Percentiles rank a stretch among this genome's conserved stretches.
These are phyloP conservation scores for Neofusicoccum parvum DNA, from an alignment of 2,329 filamentous ascomycete species.

Conservation along the genomic window DNA sequence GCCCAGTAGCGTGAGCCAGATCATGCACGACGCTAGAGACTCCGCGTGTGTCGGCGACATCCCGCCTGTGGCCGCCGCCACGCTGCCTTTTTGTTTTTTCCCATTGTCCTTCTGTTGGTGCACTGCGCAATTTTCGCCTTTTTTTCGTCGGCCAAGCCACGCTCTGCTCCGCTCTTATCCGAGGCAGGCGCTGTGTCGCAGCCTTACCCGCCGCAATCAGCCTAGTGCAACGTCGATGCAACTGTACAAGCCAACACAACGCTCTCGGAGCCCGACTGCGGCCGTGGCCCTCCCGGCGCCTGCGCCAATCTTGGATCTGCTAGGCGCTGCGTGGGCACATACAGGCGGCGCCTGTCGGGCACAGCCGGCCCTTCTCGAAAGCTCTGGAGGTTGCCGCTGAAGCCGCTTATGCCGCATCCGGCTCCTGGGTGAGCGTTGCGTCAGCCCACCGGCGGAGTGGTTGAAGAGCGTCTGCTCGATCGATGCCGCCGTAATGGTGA, in stretches of 20 bases:
- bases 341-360: not conserved
- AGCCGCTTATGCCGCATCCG: conserved; percentile 16
- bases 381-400: conserved; percentile 15
- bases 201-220: conserved; percentile 6
- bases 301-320: conserved; percentile 10
- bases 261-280: conserved; percentile 6
- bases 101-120: conserved; percentile 9
- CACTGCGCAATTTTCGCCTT: conserved; percentile 1
- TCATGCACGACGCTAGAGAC: conserved; percentile 10
- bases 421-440: conserved; percentile 4
- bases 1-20: conserved; percentile 17
- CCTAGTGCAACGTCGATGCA: conserved; percentile 8
- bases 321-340: not conserved
- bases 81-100: not conserved
- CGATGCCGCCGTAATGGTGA: conserved; percentile 9
- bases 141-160: conserved; percentile 7
- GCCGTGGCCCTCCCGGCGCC: not conserved
- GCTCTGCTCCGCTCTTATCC: conserved; percentile 7
- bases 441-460: conserved; percentile 9
- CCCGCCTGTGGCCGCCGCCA: not conserved
- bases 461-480: not conserved
- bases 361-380: conserved; percentile 15
- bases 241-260: conserved; percentile 7
- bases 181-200: not conserved
- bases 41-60: not conserved